These are phyloP conservation scores for Benincasa hispida DNA, from an alignment of 306 rosid species.

Conservation along the genomic window DNA sequence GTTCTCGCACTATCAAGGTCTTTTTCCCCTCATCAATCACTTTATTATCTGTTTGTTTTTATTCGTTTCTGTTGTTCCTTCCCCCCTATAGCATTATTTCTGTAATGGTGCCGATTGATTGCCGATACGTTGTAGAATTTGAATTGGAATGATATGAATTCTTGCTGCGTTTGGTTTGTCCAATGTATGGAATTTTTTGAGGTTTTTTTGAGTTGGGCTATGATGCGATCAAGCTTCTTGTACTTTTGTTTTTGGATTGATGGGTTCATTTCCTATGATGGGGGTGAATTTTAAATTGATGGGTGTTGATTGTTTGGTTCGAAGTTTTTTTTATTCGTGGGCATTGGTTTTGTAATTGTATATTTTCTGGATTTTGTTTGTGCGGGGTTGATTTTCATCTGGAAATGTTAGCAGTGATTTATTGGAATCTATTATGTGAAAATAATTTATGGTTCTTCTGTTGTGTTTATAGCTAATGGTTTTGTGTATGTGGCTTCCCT, in stretches of 20 bases:
- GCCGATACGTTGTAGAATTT: not conserved
- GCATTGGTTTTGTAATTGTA: not conserved
- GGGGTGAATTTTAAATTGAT: not conserved
- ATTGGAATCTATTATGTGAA: not conserved
- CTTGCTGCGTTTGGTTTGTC: not conserved
- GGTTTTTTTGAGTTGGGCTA: not conserved
- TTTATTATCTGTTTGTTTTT: not conserved
- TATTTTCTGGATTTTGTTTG: not conserved
- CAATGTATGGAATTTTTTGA: not conserved
- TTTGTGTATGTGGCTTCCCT: not conserved
- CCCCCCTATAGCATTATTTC: not conserved
- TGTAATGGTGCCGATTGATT: not conserved
- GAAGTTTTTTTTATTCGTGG: not conserved
- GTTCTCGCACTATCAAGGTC: constrained; percentile 47
- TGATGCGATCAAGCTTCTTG: not conserved
- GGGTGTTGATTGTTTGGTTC: not conserved
- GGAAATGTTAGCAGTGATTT: not conserved
- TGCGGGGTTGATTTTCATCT: not conserved
- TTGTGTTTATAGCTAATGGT: not conserved
- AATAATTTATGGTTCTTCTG: not conserved
- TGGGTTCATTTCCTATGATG: not conserved
- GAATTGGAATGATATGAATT: not conserved
- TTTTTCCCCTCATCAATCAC: not conserved
- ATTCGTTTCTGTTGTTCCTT: not conserved
- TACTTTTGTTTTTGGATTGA: not conserved